Conservation (phyloP, 2,329 filamentous ascomycete genomes). For the Hymenoscyphus infarciens region DNA sequence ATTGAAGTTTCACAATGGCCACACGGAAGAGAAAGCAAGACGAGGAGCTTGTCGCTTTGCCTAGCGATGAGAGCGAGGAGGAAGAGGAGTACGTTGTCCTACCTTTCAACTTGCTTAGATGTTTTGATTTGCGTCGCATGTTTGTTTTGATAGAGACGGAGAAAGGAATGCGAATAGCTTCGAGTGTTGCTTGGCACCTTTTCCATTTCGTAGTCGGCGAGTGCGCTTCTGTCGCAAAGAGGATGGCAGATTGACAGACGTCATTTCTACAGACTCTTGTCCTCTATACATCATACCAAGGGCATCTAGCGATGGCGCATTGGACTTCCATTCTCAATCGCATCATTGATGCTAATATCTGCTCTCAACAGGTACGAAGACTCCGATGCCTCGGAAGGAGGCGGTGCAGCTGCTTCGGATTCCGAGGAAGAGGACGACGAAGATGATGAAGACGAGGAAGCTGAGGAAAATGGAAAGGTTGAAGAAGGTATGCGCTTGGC, state of each 20-base stretch:
- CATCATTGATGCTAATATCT: slow-evolving; percentile 16
- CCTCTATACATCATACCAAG: neutral
- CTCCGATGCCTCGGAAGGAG: slow-evolving; percentile 27
- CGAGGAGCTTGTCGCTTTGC: slow-evolving; percentile 33
- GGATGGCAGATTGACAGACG: neutral
- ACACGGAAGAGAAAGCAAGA: slow-evolving; percentile 32
- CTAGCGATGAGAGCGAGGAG: slow-evolving; percentile 31
- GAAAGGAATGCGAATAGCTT: neutral
- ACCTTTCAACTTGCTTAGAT: neutral
- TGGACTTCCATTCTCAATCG: neutral
- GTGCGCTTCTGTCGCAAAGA: slow-evolving; percentile 4
- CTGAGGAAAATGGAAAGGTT: slow-evolving; percentile 24
- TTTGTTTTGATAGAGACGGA: neutral
- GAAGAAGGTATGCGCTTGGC: slow-evolving; percentile 20
- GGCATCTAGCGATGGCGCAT: neutral
- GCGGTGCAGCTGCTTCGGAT: slow-evolving; percentile 34
- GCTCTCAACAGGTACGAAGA: slow-evolving; percentile 32
- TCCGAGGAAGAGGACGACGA: slow-evolving; percentile 37
- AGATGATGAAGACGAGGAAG: slow-evolving; percentile 25
- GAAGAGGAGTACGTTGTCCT: slow-evolving; percentile 31
- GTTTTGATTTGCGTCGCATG: neutral
- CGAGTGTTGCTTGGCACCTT: neutral
- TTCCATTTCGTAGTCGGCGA: neutral
- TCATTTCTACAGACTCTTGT: neutral
- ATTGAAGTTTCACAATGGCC: slow-evolving; percentile 17